Percentiles rank a stretch among this genome's conserved stretches.
Evolutionary conservation across 2,329 filamentous ascomycete species (phyloP).

Genomic region (Pochonia chlamydosporia): DNA sequence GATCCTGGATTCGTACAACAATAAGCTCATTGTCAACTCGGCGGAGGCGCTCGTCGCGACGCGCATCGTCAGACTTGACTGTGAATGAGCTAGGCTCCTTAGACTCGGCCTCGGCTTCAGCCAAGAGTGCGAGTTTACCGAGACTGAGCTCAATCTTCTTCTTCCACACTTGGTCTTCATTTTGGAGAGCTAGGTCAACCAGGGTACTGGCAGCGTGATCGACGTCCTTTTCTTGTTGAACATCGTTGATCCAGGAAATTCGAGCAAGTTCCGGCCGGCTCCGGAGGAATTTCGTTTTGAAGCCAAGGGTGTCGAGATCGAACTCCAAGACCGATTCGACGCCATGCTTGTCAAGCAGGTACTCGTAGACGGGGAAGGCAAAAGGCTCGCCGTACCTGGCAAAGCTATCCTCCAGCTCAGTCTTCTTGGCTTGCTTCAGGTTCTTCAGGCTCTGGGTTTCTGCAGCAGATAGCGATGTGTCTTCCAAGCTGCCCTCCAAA

Average conservation of each 20-base stretch:
- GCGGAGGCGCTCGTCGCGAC: constrained; percentile 37
- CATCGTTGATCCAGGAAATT: constrained; percentile 92
- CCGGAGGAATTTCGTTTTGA: constrained; percentile 73
- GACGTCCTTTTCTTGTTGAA: constrained; percentile 70
- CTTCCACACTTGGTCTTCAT: constrained; percentile 80
- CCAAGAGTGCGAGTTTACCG: constrained; percentile 73
- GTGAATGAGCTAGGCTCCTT: constrained; percentile 28
- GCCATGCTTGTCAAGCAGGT: constrained; percentile 63
- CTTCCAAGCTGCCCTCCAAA: constrained; percentile 22
- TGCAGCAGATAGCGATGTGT: constrained; percentile 20
- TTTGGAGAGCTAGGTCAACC: constrained; percentile 59
- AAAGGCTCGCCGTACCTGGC: constrained; percentile 60
- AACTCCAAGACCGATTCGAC: constrained; percentile 66
- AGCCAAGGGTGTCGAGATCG: constrained; percentile 59
- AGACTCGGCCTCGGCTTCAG: constrained; percentile 40
- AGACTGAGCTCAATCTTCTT: constrained; percentile 91
- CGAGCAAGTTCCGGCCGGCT: constrained; percentile 66
- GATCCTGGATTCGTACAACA: constrained; percentile 73
- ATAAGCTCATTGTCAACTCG: constrained; percentile 59
- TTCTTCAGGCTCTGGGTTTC: constrained; percentile 24
- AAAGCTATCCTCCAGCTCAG: constrained; percentile 47
- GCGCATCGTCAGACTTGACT: constrained; percentile 26
- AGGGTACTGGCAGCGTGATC: constrained; percentile 67
- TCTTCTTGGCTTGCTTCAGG: constrained; percentile 36
- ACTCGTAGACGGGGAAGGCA: constrained; percentile 73